Base-by-base conservation (phyloP, 2,329 filamentous ascomycete species). In the Colletotrichum navitas region DNA sequence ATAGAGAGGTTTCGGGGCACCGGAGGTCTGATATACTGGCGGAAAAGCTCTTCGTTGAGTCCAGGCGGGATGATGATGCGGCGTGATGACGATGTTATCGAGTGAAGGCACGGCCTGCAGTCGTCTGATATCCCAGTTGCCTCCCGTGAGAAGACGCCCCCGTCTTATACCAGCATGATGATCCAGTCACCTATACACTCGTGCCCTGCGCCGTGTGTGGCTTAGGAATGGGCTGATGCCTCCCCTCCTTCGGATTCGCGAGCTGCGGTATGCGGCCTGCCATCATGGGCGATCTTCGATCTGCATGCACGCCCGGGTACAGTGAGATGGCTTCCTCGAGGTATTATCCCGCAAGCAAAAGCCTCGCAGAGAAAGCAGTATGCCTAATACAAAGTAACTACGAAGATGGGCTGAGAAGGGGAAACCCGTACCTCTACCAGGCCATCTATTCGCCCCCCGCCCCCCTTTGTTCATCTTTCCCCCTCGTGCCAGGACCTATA, bases 41-140 rank as follows among this genome's bases (percentile, higher is more conserved):
- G 56, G 32, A 11, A 26, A 45, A 12, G 21, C 10, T 5, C 24
- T 10, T 29, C 36, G 45, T 12, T 7, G 21, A 29, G 16, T n/a
- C 24, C 45, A 34, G 24, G 36, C 11, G 14, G 6, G 24, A 45
- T 4, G 34, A n/a, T 41, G 60, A 18, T 62, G 47, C 32, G 6
- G 8, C n/a, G 14, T 52, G 47, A 43, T 32, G 47, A 51, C 51
- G 61, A 24, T 32, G 24, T 16, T 63, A 32, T 54, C 32, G 14
- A 26, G 14, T 47, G 6, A 49, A 64, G 36, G 45, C n/a, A 51
- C 59, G 32, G 45, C n/a, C 10, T 62, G 45, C n/a, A 51, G 29
- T 39, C 36, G 34, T 54, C 61, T 5, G 49, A 29, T 12, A 18
- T 6, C 24, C 8, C 3, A 34, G 21, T 5, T 10, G 24, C 11